Base-by-base conservation (phyloP, 108 stramenopile genomes). In the Pseudonitzschia multistriata region DNA sequence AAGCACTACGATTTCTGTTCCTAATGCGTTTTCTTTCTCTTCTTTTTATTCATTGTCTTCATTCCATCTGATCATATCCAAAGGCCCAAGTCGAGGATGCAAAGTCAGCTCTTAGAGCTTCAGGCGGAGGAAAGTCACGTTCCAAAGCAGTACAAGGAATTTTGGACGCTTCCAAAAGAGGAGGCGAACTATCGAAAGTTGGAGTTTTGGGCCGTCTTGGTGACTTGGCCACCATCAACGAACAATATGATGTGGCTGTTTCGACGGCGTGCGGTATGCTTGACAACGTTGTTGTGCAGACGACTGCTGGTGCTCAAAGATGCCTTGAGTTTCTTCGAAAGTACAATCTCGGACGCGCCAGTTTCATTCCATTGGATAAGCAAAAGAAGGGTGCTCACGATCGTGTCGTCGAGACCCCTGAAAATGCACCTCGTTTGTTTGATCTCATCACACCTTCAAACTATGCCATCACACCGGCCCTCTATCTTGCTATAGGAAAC, bases 191-290 rank as follows among this genome's bases (percentile, higher is more conserved):
- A 5, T 69, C 83, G 5, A 83, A 87, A 22, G 88, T 85, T 25
- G 95, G 97, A 22, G 77, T 99, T 30, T 76, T 89, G 57, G 99
- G 99, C 19, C 94, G 99, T 61, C 93, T 99, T 10, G 99, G 99
- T 4, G 97, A 98, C 74, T 84, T 99, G 35, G 97, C 95, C 21
- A 76, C 91, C 25, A 93, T 99, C 66, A 74, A 75, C 49, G 89
- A 81, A 42, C 72, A 96, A 72, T 96, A 97, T 77, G 99, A 99
- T 74, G 95, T 97, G 49, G 98, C 98, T 47, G 92, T 98, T 42
- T 97, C 96, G 19, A 98, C 99, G 19, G 96, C 98, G 1, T 96
- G 95, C 60, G 91, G 92, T 17, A 88, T 83, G 78, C 81, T 99
- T 19, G 96, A 97, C 71, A 75, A 95, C 67, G 91, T 99, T 71